Evolutionary conservation across 2,329 filamentous ascomycete genomes (phyloP), one percentile per base, ranked within the genome.

Genomic region (Diaporthe sp.): DNA sequence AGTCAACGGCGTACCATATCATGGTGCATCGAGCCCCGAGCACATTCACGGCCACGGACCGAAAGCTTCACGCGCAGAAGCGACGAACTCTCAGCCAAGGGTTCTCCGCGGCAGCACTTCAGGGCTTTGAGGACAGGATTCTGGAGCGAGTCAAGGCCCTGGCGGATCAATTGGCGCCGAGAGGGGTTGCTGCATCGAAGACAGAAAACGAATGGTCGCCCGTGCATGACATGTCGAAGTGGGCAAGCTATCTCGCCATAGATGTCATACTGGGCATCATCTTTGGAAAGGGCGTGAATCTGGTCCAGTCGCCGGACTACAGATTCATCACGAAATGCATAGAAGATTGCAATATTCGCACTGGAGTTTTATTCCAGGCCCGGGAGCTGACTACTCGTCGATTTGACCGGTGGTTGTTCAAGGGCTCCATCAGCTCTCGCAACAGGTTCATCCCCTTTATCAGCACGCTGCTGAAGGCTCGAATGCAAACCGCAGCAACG

Each of bases 391-490:
- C 61, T 19, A 66, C 61, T n/a, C 61, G 61, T 47, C 61, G 61
- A 17, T 47, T 50, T 13, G 61, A 66, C 42, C 61, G 61, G 30
- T 66, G 61, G 61, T 3, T 66, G 42, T 66, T 66, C 42, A 50
- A 66, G 17, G 42, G 61, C 6, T 66, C 61, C 2, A 66, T 66
- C 42, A 66, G 42, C 42, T 66, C 61, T 35, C 61, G 61, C 19
- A 66, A 66, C 61, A 66, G 61, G 42, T 66, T 66, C 61, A 50
- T 66, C 22, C 61, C 42, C 22, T 66, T 66, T 19, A 66, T 66
- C 61, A 66, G 61, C 28, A n/a, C 28, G 4, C 6, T 50, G 19
- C 17, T 66, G 19, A 35, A 66, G 42, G 6, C 61, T 66, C 61
- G 61, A 15, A 25, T 66, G 61, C 28, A 66, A 33, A n/a, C 19